Evolutionary conservation across 140 eudicot genomes (phyloP), one percentile per base, ranked within the genome.

Genomic region (Bidens hawaiensis): DNA sequence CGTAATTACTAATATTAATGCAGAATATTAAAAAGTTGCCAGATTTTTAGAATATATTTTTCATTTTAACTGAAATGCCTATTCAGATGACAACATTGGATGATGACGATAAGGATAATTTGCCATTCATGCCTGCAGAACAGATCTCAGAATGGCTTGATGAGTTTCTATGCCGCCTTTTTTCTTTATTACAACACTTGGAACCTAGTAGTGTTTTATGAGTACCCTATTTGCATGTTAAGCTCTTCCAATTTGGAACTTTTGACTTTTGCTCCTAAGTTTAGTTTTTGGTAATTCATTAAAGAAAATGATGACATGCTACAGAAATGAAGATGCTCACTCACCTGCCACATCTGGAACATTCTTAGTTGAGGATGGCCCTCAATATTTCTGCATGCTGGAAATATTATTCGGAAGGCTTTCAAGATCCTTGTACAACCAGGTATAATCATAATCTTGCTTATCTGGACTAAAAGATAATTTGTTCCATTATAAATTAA

Each of bases 141-240:
- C 73, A 58, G 76, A 83, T 93, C 63, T 88, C 99, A 3, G 99
- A 93, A 53, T 93, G 99, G 99, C 97, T 93, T 47, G 99, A 93
- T 73, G 99, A 93, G 71, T 93, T 93, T 73, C 67, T 93, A 45
- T 74, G 86, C 53, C 96, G 99, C 33, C 79, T 93, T 28, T 93
- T 93, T 76, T 79, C 97, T 17, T 73, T 93, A 68, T 85, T 93
- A 51, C 93, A 78, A 76, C 89, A 93, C 75, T 81, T 93, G 88
- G 99, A 93, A 82, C 88, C 99, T 46, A 88, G 82, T 74, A 81
- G 90, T 75, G 95, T 85, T 49, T 52, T 89, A 97, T 93, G 85
- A 83, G 99, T 52, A 49, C 52, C 50, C 42, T 43, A 42, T 8
- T 16, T 18, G 19, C 57, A 48, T 75, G 21, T 40, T 24, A 59